Base-by-base conservation (phyloP, 2,329 filamentous ascomycete species). In the Chaetomiaceae sp. region DNA sequence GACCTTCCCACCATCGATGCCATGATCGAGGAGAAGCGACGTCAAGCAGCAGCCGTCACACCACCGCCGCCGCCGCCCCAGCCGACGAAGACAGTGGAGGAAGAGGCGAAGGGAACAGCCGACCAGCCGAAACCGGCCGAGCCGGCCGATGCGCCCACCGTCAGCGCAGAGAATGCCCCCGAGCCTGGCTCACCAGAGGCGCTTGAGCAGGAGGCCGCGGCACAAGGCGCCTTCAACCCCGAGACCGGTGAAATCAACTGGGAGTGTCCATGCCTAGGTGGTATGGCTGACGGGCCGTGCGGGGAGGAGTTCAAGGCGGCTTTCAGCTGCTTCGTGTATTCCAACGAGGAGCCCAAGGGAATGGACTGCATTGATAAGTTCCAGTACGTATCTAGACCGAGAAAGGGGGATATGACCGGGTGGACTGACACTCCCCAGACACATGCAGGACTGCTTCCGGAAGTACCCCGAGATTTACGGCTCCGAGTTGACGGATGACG, bases 221-320 rank as follows among this genome's bases (percentile, higher is more conserved):
- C 92, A 67, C 85, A 97, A 71, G 94, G 90, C 51, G 94, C 94
- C 1, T 99, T 97, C 76, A 95, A 99, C 72, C 90, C 91, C 2
- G 94, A 97, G 75, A 99, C 94, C 9, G 94, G 94, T 62, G 94
- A 99, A 79, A 99, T 99, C 74, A 99, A 99, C 78, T 99, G 94
- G 94, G 94, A 97, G 69, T 99, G 94, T 72, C 94, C 94, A 14
- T 99, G 94, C 70, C 76, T 99, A 30, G 94, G 94, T 44, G 94
- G 94, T 48, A 99, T 99, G 94, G 94, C 94, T 7, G 75, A 96
- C 67, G 94, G 94, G 0, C 94, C 94, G 49, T 99, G 94, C 68
- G 94, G 94, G 43, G 89, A 95, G 68, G 85, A 97, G 66, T 99
- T 99, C 80, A 90, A 86, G 76, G 85, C 85, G 21, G 94, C 94